Evolutionary conservation across 352 stramenopile species (phyloP).

Genomic region (Pythium rishiriense): DNA sequence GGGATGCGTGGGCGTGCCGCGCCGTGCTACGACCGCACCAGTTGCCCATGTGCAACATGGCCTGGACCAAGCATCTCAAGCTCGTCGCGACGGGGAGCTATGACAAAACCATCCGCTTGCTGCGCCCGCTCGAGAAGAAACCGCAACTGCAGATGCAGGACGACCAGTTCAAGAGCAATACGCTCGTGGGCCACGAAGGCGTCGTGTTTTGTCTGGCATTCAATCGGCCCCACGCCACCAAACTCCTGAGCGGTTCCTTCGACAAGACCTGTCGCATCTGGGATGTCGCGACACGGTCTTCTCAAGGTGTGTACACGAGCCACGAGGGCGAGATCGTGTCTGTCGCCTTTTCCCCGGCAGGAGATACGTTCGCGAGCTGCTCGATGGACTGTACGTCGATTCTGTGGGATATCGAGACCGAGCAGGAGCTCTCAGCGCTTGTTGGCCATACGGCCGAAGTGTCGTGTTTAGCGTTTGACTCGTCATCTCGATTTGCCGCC

Average conservation of each 20-base stretch:
- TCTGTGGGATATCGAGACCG: conserved; percentile 64
- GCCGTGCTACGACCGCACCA: conserved; percentile 54
- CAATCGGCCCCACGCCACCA: conserved; percentile 48
- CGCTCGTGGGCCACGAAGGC: conserved; percentile 56
- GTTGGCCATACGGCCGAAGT: conserved; percentile 65
- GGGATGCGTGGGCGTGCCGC: conserved; percentile 34
- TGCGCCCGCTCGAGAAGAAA: conserved; percentile 36
- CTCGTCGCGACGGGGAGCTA: conserved; percentile 73
- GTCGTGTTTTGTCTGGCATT: conserved; percentile 73
- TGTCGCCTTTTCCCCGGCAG: conserved; percentile 39
- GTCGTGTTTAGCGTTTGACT: conserved; percentile 66
- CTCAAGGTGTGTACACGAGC: conserved; percentile 47
- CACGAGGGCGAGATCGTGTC: conserved; percentile 65
- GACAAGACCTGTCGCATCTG: conserved; percentile 80
- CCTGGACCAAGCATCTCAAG: conserved; percentile 61
- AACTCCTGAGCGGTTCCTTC: conserved; percentile 70
- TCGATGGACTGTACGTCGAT: conserved; percentile 72
- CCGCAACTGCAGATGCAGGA: conserved; percentile 26
- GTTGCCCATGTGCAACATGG: conserved; percentile 72
- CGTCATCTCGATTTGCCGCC: conserved; percentile 40
- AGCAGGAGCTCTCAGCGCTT: conserved; percentile 44
- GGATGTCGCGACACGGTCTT: conserved; percentile 38
- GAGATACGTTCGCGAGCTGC: conserved; percentile 57
- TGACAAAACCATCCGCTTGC: conserved; percentile 69
- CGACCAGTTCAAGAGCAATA: conserved; percentile 23